Base-by-base conservation (phyloP, 805 yeast species). In the Novakomyces olei region DNA sequence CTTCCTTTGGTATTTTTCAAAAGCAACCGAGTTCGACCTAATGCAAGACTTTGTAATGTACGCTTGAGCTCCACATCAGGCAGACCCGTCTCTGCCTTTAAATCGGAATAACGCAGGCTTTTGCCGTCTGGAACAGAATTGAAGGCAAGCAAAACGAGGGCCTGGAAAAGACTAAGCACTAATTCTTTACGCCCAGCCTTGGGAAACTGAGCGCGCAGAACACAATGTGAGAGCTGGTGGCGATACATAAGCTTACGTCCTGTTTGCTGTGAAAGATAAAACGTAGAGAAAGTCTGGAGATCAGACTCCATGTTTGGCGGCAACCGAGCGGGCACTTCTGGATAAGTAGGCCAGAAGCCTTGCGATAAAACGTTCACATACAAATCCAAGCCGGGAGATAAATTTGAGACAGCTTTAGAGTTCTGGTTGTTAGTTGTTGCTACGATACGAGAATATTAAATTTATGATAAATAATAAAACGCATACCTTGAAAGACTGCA, bases 21-120 rank as follows among this genome's bases (percentile, higher is more conserved):
- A 40, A 85, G 54, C 10, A 85, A 58, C 38, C 91, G 62, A 38
- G 80, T 69, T 40, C 72, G 64, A 0, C 91, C 85, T 27, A 81
- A 76, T 0, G 92, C 69, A 19, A 88, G 65, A 1, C 94, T 78
- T 46, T 74, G 77, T 34, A 88, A 53, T 37, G 81, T 85, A 36
- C 93, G 62, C 15, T 63, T 60, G 26, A 85, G 57, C 42, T 85
- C 96, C 2, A 55, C 51, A 19, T 63, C 66, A 0, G 93, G 88
- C 3, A 88, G 74, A 5, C 63, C 60, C 0, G 95, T 81, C 22
- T 63, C 50, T 22, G 65, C 67, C 25, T 52, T 54, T 16, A 88
- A 75, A 42, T 77, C 75, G 9, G 54, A 61, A 38, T 65, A 66
- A 0, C 79, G 64, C 29, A 75, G 60, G 29, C 55, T 53, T 29